Percentiles rank a stretch among this genome's conserved stretches.
phyloP scores from a whole-genome alignment of 2,329 filamentous ascomycete genomes.

The Coniochaeta sp. region DNA sequence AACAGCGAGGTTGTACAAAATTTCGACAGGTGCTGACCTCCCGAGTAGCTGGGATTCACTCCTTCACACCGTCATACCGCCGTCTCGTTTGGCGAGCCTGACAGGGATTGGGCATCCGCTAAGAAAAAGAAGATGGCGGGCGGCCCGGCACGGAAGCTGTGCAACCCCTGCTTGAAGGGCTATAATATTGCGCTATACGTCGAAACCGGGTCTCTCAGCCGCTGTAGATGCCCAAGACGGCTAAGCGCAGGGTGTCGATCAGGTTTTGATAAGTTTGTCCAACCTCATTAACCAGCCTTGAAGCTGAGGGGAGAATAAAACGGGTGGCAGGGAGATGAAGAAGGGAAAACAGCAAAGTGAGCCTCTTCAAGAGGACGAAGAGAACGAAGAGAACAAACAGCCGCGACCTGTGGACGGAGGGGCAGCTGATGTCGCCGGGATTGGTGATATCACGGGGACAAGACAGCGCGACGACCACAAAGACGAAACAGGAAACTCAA shows the following conservation, averaged over 20 bases:
- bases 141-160: not conserved
- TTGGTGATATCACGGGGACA: not conserved
- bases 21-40: not conserved
- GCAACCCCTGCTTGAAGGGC: not conserved
- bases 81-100: not conserved
- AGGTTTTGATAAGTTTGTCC: not conserved
- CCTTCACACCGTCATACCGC: not conserved
- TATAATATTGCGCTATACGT: not conserved
- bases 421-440: not conserved
- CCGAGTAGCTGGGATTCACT: not conserved
- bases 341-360: not conserved
- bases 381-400: not conserved
- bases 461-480: not conserved
- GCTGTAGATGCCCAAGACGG: not conserved
- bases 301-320: not conserved
- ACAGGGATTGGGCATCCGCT: not conserved
- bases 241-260: not conserved
- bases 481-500: not conserved
- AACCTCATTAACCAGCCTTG: not conserved
- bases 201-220: not conserved
- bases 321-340: not conserved
- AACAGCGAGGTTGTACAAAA: not conserved
- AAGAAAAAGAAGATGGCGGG: slow-evolving; percentile 3
- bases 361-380: not conserved
- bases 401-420: not conserved